Percentiles rank a stretch among this genome's conserved stretches.
Evolutionary conservation across 2,329 filamentous ascomycete genomes (phyloP).

Genomic region (Ceratocystis huliohia): DNA sequence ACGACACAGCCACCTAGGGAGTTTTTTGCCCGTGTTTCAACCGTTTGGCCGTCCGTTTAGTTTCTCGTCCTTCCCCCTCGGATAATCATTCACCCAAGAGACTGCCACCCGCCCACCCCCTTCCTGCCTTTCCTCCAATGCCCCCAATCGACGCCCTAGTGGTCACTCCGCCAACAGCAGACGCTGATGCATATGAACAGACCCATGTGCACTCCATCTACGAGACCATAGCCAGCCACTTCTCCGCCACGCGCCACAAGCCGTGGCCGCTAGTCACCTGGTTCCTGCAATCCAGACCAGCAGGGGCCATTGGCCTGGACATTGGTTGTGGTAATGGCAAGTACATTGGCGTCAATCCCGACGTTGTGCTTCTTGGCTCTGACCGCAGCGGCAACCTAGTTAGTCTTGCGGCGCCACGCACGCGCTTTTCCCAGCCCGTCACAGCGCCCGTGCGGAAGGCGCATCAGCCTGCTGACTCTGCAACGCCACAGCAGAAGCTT

Average conservation of each 20-base stretch:
- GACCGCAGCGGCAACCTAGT: slow-evolving; percentile 62
- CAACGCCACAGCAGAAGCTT: slow-evolving; percentile 3
- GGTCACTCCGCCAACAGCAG: background rate
- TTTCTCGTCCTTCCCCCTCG: background rate
- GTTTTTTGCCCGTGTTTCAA: background rate
- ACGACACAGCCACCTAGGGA: background rate
- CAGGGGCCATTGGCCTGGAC: slow-evolving; percentile 73
- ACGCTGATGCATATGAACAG: slow-evolving; percentile 55
- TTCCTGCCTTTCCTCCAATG: background rate
- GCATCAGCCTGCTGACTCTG: slow-evolving; percentile 26
- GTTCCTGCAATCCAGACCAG: slow-evolving; percentile 54
- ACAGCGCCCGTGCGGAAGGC: slow-evolving; percentile 38
- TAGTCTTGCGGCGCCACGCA: slow-evolving; percentile 54
- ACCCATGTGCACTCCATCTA: slow-evolving; percentile 87
- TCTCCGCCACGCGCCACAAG: slow-evolving; percentile 66
- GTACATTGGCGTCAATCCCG: slow-evolving; percentile 68
- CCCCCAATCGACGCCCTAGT: background rate
- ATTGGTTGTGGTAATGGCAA: slow-evolving; percentile 96
- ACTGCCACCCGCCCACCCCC: background rate
- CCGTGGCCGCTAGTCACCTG: slow-evolving; percentile 84
- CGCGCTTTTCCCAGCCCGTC: background rate
- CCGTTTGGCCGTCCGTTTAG: background rate
- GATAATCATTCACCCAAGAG: background rate
- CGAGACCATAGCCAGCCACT: slow-evolving; percentile 72
- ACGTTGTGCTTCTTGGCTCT: slow-evolving; percentile 69